Evolutionary conservation across 208 protist species (phyloP).

Genomic region (Angomonas deanei): DNA sequence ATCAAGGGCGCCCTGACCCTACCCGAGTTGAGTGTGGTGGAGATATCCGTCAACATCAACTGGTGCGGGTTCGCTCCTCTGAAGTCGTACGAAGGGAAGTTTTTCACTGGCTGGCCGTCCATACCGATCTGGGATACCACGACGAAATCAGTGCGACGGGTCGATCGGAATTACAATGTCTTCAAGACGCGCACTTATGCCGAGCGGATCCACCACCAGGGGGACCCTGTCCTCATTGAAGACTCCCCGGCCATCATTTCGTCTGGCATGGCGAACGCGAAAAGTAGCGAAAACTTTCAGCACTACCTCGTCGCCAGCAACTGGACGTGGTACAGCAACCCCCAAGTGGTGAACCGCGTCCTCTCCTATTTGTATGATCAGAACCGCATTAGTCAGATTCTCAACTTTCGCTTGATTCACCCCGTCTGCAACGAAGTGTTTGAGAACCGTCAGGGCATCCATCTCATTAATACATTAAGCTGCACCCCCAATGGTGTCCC

Average conservation of each 20-base stretch:
- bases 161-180: slow-evolving; percentile 51
- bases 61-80: slow-evolving; percentile 26
- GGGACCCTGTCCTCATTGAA: neutral
- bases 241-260: neutral
- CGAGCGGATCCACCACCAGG: neutral
- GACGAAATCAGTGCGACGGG: slow-evolving; percentile 23
- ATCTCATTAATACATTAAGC: slow-evolving; percentile 41
- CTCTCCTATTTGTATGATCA: slow-evolving; percentile 35
- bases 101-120: slow-evolving; percentile 67
- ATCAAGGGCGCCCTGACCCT: slow-evolving; percentile 17
- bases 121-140: slow-evolving; percentile 61
- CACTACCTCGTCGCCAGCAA: slow-evolving; percentile 8
- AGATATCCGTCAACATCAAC: slow-evolving; percentile 53
- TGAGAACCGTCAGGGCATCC: slow-evolving; percentile 45
- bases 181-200: neutral
- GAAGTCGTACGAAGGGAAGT: slow-evolving; percentile 45
- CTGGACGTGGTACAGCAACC: slow-evolving; percentile 30
- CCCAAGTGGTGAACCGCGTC: slow-evolving; percentile 20
- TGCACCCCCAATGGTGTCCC: slow-evolving; percentile 34
- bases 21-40: slow-evolving; percentile 38
- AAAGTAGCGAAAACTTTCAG: neutral
- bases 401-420: slow-evolving; percentile 50
- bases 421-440: slow-evolving; percentile 43
- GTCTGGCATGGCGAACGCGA: neutral
- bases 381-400: slow-evolving; percentile 19